These are phyloP conservation scores for Pseudopithomyces maydicus DNA, from an alignment of 2,329 filamentous ascomycete species.

Conservation along the genomic window DNA sequence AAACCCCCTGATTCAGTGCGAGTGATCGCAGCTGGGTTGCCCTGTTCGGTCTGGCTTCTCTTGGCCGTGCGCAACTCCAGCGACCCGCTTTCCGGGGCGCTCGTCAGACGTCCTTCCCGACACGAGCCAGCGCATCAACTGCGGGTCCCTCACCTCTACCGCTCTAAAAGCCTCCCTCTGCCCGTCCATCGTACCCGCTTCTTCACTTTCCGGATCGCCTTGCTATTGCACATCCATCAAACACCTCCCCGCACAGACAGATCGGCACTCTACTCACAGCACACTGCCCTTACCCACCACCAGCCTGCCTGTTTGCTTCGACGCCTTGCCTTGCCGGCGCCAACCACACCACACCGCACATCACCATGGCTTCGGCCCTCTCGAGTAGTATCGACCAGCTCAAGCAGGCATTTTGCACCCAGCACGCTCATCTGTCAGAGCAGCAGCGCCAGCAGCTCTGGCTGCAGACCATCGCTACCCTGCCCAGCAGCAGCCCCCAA, in stretches of 20 bases:
- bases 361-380: conserved; percentile 33
- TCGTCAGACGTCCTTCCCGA: conserved; percentile 35
- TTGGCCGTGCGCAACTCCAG: conserved; percentile 25
- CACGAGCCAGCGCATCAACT: conserved; percentile 41
- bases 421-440: conserved; percentile 39
- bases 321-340: conserved; percentile 16
- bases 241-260: conserved; percentile 4
- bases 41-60: conserved; percentile 24
- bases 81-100: conserved; percentile 18
- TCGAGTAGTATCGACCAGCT: conserved; percentile 39
- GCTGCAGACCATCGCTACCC: conserved; percentile 31
- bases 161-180: conserved; percentile 32
- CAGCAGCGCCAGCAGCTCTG: conserved; percentile 43
- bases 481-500: conserved; percentile 16
- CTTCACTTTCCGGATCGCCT: conserved; percentile 35
- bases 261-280: too few relatives aligned
- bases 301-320: not conserved
- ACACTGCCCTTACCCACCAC: too few relatives aligned
- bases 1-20: conserved; percentile 5
- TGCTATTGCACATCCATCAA: conserved; percentile 20
- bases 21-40: conserved; percentile 32
- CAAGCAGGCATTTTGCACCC: conserved; percentile 42
- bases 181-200: conserved; percentile 27
- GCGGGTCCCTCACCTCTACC: conserved; percentile 4
- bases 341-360: not conserved